Evolutionary conservation across 176 grass and related monocot species (phyloP).

Genomic region (Lolium perenne): DNA sequence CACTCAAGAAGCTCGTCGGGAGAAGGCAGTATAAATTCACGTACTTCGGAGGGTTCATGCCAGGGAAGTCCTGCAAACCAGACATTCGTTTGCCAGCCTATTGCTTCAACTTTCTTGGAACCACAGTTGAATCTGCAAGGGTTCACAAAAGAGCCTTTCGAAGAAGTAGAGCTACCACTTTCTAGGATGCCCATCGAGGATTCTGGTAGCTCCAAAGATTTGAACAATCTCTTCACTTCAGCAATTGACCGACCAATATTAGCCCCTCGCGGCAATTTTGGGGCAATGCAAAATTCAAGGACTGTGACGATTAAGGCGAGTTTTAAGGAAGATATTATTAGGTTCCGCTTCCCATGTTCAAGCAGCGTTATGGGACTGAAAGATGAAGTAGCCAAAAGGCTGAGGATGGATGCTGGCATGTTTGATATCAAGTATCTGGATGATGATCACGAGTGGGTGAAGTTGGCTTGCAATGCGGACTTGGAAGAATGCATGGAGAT

Average conservation of each 20-base stretch:
- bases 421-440: conserved; percentile 95
- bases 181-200: conserved; percentile 67
- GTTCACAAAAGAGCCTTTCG: conserved; percentile 52
- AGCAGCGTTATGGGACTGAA: conserved; percentile 59
- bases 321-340: conserved; percentile 89
- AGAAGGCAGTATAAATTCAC: conserved; percentile 80
- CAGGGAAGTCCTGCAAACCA: conserved; percentile 66
- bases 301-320: conserved; percentile 85
- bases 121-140: conserved; percentile 44
- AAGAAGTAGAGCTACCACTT: conserved; percentile 56
- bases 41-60: conserved; percentile 77
- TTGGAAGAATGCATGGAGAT: conserved; percentile 94
- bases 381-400: conserved; percentile 70
- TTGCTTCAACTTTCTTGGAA: conserved; percentile 54
- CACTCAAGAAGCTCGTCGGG: conserved; percentile 73
- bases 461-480: conserved; percentile 76
- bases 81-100: conserved; percentile 55
- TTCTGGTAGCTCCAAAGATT: conserved; percentile 86
- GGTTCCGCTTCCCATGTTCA: conserved; percentile 69
- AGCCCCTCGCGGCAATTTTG: conserved; percentile 44
- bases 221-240: conserved; percentile 72
- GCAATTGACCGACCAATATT: conserved; percentile 47
- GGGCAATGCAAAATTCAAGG: conserved; percentile 48
- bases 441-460: conserved; percentile 97
- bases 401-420: conserved; percentile 78